Conservation (phyloP, 768 basidiomycete species). For the Cubamyces sp. region DNA sequence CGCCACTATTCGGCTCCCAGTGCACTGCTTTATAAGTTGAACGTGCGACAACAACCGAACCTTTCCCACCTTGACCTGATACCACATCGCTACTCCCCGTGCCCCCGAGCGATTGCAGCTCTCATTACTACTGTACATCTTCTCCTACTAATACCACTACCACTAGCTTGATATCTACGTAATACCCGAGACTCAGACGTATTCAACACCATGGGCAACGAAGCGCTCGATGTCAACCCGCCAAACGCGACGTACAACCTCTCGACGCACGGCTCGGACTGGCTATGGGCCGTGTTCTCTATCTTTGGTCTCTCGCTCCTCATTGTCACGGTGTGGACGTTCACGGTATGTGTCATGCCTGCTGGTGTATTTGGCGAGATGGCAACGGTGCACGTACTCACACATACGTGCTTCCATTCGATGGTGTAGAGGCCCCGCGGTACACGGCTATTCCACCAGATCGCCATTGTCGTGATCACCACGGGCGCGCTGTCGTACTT, state of each 20-base stretch:
- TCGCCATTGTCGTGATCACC: slow-evolving; percentile 49
- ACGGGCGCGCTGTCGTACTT: slow-evolving; percentile 53
- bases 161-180: not conserved
- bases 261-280: slow-evolving; percentile 50
- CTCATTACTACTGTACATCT: not conserved
- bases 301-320: slow-evolving; percentile 50
- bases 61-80: too few species aligned
- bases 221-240: slow-evolving; percentile 41
- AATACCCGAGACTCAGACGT: not conserved
- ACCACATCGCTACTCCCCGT: too few species aligned
- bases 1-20: too few species aligned
- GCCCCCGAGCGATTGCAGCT: not conserved
- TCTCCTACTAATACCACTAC: not conserved
- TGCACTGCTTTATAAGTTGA: not conserved
- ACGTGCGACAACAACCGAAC: not conserved
- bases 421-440: slow-evolving; percentile 39
- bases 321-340: slow-evolving; percentile 41
- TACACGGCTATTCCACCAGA: slow-evolving; percentile 52
- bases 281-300: slow-evolving; percentile 60
- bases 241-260: slow-evolving; percentile 44
- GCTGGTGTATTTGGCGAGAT: not conserved
- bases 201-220: slow-evolving; percentile 28
- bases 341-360: slow-evolving; percentile 32
- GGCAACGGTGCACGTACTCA: not conserved
- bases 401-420: not conserved